phyloP scores from a whole-genome alignment of 2,329 filamentous ascomycete genomes.

The Scedosporium minutisporum region DNA sequence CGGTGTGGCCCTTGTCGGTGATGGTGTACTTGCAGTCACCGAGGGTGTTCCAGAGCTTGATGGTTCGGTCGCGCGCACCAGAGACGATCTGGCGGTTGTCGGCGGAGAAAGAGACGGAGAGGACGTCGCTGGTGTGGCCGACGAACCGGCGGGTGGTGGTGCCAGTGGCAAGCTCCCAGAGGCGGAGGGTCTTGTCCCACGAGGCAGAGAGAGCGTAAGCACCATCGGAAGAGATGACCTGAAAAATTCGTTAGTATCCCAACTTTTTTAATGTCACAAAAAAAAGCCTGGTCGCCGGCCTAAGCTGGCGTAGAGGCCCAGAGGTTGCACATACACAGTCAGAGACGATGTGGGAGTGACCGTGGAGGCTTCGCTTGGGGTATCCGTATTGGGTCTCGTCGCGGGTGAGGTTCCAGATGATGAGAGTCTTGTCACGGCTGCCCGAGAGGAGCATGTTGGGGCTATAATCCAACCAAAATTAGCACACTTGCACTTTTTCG shows the following conservation, averaged over 20 bases:
- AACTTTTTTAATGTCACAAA: neutral
- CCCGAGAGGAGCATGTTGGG: constrained; percentile 99
- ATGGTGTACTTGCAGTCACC: constrained; percentile 99
- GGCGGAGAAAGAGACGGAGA: constrained; percentile 99
- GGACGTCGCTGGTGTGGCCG: constrained; percentile 98
- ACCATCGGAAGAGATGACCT: constrained; percentile 98
- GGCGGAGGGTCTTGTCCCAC: constrained; percentile 99
- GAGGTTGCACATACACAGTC: constrained; percentile 75
- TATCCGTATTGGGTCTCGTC: constrained; percentile 97
- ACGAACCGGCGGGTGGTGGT: constrained; percentile 97
- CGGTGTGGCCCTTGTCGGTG: constrained; percentile 99
- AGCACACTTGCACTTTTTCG: neutral
- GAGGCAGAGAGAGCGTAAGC: constrained; percentile 98
- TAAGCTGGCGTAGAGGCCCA: neutral
- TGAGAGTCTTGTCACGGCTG: constrained; percentile 96
- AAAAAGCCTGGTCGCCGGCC: neutral
- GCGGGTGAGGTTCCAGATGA: constrained; percentile 99
- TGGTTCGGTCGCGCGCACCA: constrained; percentile 93
- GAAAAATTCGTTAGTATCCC: constrained; percentile 6
- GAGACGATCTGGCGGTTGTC: constrained; percentile 99
- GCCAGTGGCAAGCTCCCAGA: constrained; percentile 97
- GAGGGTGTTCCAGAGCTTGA: constrained; percentile 99
- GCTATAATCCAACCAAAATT: constrained; percentile 34
- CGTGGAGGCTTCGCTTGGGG: constrained; percentile 97
- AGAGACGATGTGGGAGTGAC: constrained; percentile 99